A percentile compares a stretch with the other conserved stretches of the same genome.
phyloP scores from a whole-genome alignment of 2,329 filamentous ascomycete species.

The Coniochaeta sp. region DNA sequence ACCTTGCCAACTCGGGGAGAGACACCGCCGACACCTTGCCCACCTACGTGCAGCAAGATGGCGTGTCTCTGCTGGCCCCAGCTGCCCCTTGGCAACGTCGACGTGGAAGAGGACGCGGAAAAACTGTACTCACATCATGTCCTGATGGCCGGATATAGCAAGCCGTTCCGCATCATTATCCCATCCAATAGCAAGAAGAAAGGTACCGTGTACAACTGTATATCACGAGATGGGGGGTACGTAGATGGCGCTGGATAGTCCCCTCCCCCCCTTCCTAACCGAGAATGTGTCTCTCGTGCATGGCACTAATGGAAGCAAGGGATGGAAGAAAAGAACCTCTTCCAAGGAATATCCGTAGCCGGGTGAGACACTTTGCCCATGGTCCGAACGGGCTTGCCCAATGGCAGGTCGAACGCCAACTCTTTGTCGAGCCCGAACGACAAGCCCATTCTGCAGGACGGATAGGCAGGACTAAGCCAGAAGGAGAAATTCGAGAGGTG shows the following conservation, averaged over 20 bases:
- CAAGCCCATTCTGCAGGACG: not conserved
- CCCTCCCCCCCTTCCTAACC: no score
- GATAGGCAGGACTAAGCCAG: not conserved
- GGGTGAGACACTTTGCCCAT: not conserved
- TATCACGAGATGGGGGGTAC: no score
- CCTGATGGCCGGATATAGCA: not conserved
- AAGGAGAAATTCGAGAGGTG: not conserved
- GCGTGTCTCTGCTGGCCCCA: not conserved
- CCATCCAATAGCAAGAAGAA: not conserved
- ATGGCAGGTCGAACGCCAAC: not conserved
- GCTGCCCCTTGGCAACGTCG: not conserved
- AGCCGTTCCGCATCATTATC: not conserved
- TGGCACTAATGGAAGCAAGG: not conserved
- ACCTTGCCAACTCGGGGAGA: not conserved
- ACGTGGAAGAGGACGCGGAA: not conserved
- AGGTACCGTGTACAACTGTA: no score
- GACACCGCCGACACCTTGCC: not conserved
- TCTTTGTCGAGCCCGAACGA: not conserved
- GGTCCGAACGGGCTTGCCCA: not conserved
- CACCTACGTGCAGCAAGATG: not conserved
- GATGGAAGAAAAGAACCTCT: not conserved
- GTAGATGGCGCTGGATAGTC: no score
- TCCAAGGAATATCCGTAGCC: not conserved
- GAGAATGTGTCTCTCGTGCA: no score
- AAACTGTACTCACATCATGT: not conserved